Base-by-base conservation (phyloP, 768 basidiomycete species). In the Mycena filopes region DNA sequence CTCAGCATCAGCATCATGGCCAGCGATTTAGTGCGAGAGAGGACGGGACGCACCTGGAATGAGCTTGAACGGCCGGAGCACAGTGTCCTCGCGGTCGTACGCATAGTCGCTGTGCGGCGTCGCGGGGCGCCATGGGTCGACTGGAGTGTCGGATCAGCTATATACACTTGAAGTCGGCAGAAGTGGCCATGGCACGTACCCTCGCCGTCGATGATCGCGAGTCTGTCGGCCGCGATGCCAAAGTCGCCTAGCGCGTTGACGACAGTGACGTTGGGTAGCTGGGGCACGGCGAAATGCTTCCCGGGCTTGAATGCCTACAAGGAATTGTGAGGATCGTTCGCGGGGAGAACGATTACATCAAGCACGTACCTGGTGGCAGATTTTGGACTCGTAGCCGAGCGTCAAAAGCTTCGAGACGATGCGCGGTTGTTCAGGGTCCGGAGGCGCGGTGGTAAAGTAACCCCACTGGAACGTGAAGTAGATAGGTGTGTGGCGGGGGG, bases 131-230 rank as follows among this genome's bases (percentile, higher is more conserved):
- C 95, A 98, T 18, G 95, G 95, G 77, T 97, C 95, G 33, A 92
- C 93, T 93, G 55, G n/a, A n/a, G n/a, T n/a, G n/a, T n/a, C n/a
- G n/a, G n/a, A n/a, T n/a, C n/a, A n/a, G n/a, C n/a, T n/a, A n/a
- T n/a, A n/a, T n/a, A n/a, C n/a, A n/a, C n/a, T n/a, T n/a, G n/a
- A n/a, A n/a, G n/a, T n/a, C n/a, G n/a, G n/a, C n/a, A n/a, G n/a
- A n/a, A n/a, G n/a, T n/a, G n/a, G n/a, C n/a, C n/a, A n/a, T n/a
- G n/a, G n/a, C 2, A 70, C 78, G 10, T 49, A 91, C 92, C 85
- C 84, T 93, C 90, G 11, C 93, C 93, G 70, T 95, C 93, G 60
- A 98, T 92, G 70, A 97, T 88, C 0, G 95, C 96, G 65, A 98
- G 78, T 65, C 90, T 82, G 76, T 96, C 92, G 16, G 87, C 88